A percentile compares a stretch with the other conserved stretches of the same genome.
These are phyloP conservation scores for Graphiopsis chlorocephala DNA, from an alignment of 2,329 filamentous ascomycete species.

Conservation along the genomic window DNA sequence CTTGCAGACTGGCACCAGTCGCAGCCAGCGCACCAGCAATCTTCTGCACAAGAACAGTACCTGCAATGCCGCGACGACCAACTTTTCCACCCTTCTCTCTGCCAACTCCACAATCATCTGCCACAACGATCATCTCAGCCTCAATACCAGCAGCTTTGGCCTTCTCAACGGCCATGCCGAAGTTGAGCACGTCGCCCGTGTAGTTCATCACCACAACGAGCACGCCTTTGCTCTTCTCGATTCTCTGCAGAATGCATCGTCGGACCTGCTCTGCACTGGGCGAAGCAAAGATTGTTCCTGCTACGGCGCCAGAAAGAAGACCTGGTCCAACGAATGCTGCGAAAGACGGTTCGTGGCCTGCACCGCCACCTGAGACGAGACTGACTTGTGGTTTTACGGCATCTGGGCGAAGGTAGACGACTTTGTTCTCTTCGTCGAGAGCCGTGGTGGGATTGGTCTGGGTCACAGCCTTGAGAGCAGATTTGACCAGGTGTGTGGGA, in stretches of 20 bases:
- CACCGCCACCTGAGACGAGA: conserved; percentile 83
- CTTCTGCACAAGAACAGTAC: conserved; percentile 89
- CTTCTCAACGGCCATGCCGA: conserved; percentile 91
- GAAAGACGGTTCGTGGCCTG: conserved; percentile 87
- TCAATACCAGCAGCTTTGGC: conserved; percentile 73
- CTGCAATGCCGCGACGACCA: conserved; percentile 83
- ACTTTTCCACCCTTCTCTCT: conserved; percentile 83
- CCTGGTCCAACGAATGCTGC: conserved; percentile 80
- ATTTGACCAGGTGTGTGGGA: conserved; percentile 71
- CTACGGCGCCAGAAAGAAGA: conserved; percentile 75
- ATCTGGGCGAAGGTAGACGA: conserved; percentile 70
- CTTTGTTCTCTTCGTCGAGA: conserved; percentile 76
- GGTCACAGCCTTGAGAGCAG: conserved; percentile 73
- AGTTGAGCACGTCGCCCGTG: conserved; percentile 69
- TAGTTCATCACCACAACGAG: conserved; percentile 89
- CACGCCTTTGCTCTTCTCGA: conserved; percentile 70
- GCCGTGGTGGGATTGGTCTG: conserved; percentile 80
- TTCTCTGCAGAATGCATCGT: conserved; percentile 68
- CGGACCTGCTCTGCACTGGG: conserved; percentile 81
- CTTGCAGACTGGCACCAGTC: conserved; percentile 58
- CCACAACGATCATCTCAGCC: conserved; percentile 87
- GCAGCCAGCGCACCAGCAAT: conserved; percentile 81
- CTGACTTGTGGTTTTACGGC: conserved; percentile 62
- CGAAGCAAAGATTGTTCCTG: conserved; percentile 82
- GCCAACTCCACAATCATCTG: conserved; percentile 88